These are phyloP conservation scores for Fusarium paranaense DNA, from an alignment of 2,329 filamentous ascomycete species.

Conservation along the genomic window DNA sequence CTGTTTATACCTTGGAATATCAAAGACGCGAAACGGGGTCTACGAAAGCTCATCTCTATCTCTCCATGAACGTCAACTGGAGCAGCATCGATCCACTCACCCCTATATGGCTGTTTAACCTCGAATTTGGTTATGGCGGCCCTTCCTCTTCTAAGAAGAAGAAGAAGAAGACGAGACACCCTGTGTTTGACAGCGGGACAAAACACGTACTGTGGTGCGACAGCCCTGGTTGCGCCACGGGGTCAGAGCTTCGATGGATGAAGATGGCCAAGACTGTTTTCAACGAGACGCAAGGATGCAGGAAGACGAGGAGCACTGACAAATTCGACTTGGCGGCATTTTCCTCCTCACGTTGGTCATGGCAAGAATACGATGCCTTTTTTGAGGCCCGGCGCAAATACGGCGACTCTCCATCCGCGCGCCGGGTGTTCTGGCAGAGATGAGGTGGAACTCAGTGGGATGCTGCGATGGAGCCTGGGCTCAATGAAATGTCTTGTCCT, in stretches of 20 bases:
- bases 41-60: neutral
- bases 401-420: neutral
- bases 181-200: neutral
- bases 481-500: neutral
- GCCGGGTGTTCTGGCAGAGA: neutral
- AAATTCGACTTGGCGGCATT: neutral
- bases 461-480: neutral
- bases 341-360: neutral
- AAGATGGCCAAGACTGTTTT: neutral
- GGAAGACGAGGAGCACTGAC: neutral
- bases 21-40: neutral
- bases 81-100: neutral
- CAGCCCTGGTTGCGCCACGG: neutral
- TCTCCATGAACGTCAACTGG: neutral
- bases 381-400: neutral
- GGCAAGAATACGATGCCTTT: neutral
- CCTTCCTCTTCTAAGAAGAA: neutral
- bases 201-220: conserved; percentile 7
- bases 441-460: neutral
- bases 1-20: neutral
- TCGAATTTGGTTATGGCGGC: neutral
- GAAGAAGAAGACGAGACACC: too few relatives aligned
- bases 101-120: conserved; percentile 8
- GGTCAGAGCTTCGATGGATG: neutral
- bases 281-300: neutral